Evolutionary conservation across 257 asterid species (phyloP), one percentile per base, ranked within the genome.

Genomic region (Jaltomata sinuosa): DNA sequence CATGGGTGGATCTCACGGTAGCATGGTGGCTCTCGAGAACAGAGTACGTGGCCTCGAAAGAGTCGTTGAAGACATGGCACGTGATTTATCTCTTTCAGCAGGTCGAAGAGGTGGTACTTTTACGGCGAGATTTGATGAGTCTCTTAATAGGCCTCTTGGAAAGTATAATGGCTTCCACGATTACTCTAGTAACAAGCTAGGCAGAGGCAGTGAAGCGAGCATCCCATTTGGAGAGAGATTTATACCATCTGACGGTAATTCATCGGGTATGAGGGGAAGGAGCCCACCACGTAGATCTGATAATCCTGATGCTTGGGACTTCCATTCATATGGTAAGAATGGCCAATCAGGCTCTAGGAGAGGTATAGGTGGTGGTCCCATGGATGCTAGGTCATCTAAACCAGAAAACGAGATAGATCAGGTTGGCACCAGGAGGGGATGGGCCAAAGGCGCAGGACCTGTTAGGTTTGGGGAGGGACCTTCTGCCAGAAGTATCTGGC

Each of bases 401-500:
- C 83, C 86, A 32, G 99, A 93, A 78, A 91, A 72, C 19, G 97
- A 93, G 80, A 85, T 80, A 47, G 99, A 94, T 84, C 95, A 90
- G 85, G 89, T 80, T 25, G 93, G 92, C 68, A 89, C 89, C 89
- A 85, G 97, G 87, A 90, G 96, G 87, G 98, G 91, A 71, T 94
- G 98, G 98, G 97, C 91, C 64, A 92, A 94, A 87, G 96, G 96
- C 86, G 89, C 86, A 11, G 93, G 91, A 71, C 95, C 93, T 5
- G 89, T 97, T 90, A 87, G 98, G 85, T 97, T 95, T 72, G 98
- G 98, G 11, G 99, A 97, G 91, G 99, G 99, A 61, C 99, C 99
- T 65, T 97, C 99, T 54, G 99, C 99, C 6, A 91, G 99, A 90
- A 95, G 99, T 71, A 97, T 97, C 34, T 95, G 99, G 99, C 98